These are phyloP conservation scores for Rhododendron kiyosumense DNA, from an alignment of 148 eudicot species.

Conservation along the genomic window DNA sequence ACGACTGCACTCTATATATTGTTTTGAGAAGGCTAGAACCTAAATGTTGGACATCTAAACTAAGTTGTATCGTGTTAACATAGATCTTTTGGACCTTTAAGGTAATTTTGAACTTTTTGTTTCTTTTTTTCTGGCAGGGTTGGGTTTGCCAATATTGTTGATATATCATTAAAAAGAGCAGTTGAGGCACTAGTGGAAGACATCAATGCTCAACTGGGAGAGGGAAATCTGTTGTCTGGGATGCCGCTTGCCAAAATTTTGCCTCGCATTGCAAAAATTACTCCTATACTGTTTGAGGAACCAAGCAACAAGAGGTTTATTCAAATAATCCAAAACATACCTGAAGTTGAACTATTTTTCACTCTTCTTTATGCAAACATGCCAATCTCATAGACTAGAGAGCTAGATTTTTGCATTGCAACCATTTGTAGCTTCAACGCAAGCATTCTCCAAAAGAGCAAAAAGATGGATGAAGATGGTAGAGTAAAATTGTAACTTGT, in stretches of 20 bases:
- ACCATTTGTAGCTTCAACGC: neutral
- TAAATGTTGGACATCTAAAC: neutral
- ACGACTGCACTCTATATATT: neutral
- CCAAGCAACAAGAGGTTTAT: constrained; percentile 55
- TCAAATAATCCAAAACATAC: constrained; percentile 48
- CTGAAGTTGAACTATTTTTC: constrained; percentile 81
- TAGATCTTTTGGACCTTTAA: neutral
- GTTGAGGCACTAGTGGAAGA: constrained; percentile 56
- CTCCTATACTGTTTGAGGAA: constrained; percentile 59
- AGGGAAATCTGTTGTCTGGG: constrained; percentile 37
- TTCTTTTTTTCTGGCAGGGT: constrained; percentile 39
- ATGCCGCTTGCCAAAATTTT: constrained; percentile 76
- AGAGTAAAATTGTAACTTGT: constrained; percentile 6
- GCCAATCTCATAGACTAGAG: constrained; percentile 18
- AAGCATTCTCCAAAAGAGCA: neutral
- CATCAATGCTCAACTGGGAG: constrained; percentile 43
- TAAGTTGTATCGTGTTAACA: neutral
- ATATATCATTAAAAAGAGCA: constrained; percentile 54
- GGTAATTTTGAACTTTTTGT: neutral
- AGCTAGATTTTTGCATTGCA: constrained; percentile 7
- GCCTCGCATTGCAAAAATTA: constrained; percentile 54
- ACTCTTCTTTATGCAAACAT: constrained; percentile 73
- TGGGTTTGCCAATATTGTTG: constrained; percentile 67
- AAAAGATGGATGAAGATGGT: neutral
- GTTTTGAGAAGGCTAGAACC: neutral